These are phyloP conservation scores for Eutrema japonicum DNA, from an alignment of 345 rosid species.

Conservation along the genomic window DNA sequence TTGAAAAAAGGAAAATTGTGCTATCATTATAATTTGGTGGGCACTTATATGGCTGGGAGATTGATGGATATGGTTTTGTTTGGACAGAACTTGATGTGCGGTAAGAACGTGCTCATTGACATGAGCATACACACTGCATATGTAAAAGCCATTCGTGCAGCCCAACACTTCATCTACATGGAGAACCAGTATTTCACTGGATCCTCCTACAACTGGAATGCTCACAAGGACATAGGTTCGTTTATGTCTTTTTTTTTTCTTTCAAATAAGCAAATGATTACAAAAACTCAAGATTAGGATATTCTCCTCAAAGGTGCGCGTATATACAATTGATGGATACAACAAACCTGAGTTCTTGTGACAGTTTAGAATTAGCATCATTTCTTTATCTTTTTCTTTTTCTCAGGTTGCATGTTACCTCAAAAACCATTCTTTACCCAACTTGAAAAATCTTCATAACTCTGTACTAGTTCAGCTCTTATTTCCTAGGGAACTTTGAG, in stretches of 20 bases:
- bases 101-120: slow-evolving; percentile 93
- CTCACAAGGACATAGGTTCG: slow-evolving; percentile 75
- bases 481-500: neutral
- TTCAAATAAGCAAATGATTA: slow-evolving; percentile 1
- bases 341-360: neutral
- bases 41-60: slow-evolving; percentile 10
- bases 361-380: neutral
- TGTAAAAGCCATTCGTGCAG: slow-evolving; percentile 95
- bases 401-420: too few species aligned
- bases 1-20: slow-evolving; percentile 3
- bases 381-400: too few species aligned
- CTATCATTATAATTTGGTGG: neutral
- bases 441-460: too few species aligned
- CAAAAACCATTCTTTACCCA: too few species aligned
- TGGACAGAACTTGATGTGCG: slow-evolving; percentile 81
- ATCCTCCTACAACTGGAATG: slow-evolving; percentile 87
- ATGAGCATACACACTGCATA: slow-evolving; percentile 99
- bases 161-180: slow-evolving; percentile 93
- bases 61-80: slow-evolving; percentile 39
- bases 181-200: slow-evolving; percentile 98
- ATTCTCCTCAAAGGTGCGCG: neutral
- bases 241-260: neutral
- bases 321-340: neutral
- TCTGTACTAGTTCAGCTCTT: neutral
- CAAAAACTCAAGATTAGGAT: neutral